phyloP scores from a whole-genome alignment of 2,329 filamentous ascomycete genomes.

The Parascedosporium putredinis region DNA sequence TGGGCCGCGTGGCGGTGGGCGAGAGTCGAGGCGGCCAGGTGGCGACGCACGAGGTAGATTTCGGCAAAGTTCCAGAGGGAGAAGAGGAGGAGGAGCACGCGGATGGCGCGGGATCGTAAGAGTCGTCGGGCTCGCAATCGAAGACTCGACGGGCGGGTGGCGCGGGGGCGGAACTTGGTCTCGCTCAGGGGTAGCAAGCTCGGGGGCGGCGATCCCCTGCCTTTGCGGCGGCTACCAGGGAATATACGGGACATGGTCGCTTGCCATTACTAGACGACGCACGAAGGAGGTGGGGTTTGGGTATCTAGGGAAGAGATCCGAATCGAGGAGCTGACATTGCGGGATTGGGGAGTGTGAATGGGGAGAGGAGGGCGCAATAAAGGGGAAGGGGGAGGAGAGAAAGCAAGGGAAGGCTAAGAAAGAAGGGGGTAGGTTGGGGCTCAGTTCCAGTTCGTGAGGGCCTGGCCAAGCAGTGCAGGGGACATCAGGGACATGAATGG shows the following conservation, averaged over 20 bases:
- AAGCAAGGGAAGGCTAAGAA: background rate
- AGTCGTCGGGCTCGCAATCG: constrained; percentile 26
- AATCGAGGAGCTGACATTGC: background rate
- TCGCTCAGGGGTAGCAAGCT: constrained; percentile 3
- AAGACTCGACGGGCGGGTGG: constrained; percentile 9
- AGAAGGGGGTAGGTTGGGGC: background rate
- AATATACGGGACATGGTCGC: constrained; percentile 5
- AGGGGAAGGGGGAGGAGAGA: no score
- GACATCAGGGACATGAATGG: no score
- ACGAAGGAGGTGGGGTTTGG: background rate
- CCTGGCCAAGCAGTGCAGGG: background rate
- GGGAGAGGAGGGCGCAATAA: background rate
- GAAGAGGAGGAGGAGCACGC: constrained; percentile 24
- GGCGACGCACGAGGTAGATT: constrained; percentile 25
- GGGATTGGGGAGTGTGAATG: background rate
- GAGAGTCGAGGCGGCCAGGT: constrained; percentile 19
- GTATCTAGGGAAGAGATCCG: no score
- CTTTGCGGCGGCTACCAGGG: background rate
- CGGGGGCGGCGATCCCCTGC: background rate
- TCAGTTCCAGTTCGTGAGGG: no score
- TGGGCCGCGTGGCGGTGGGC: constrained; percentile 13
- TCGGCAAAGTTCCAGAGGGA: constrained; percentile 28
- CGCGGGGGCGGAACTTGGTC: background rate
- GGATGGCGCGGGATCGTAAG: constrained; percentile 23
- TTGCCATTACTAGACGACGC: background rate